Evolutionary conservation across 2,329 filamentous ascomycete genomes (phyloP).

Genomic region (Fusarium phyllophilum): DNA sequence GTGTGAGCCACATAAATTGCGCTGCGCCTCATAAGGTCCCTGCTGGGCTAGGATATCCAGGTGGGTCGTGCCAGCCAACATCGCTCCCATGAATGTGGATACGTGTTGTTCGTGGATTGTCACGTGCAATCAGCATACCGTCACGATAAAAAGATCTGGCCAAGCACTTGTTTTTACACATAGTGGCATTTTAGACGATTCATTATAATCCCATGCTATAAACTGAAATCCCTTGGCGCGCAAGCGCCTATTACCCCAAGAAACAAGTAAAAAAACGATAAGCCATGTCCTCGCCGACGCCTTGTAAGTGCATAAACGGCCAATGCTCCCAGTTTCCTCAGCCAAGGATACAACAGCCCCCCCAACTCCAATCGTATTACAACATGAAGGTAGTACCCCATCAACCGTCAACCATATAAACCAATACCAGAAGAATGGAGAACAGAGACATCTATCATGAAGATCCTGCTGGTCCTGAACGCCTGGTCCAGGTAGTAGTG

Average conservation of each 20-base stretch:
- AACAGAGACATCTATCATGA: conserved; percentile 40
- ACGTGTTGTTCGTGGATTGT: conserved; percentile 13
- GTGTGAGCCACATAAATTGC: conserved; percentile 36
- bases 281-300: conserved; percentile 41
- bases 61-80: conserved; percentile 22
- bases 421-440: conserved; percentile 28
- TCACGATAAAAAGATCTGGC: not conserved
- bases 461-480: conserved; percentile 39
- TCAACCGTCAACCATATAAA: conserved; percentile 35
- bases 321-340: conserved; percentile 38
- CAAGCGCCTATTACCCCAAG: conserved; percentile 35
- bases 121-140: conserved; percentile 29
- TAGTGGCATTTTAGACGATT: conserved; percentile 32
- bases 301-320: conserved; percentile 45
- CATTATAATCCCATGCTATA: conserved; percentile 41
- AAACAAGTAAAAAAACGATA: conserved; percentile 27
- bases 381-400: conserved; percentile 35
- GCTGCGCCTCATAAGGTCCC: conserved; percentile 42
- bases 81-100: conserved; percentile 16
- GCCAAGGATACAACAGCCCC: conserved; percentile 33
- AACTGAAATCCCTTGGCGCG: conserved; percentile 38
- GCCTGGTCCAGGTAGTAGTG: conserved; percentile 44
- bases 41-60: conserved; percentile 23
- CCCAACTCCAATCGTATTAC: conserved; percentile 45
- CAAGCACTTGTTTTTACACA: not conserved